Evolutionary conservation across 78 protist genomes (phyloP), one percentile per base, ranked within the genome.

Genomic region (Dictyostelium firmibasis): DNA sequence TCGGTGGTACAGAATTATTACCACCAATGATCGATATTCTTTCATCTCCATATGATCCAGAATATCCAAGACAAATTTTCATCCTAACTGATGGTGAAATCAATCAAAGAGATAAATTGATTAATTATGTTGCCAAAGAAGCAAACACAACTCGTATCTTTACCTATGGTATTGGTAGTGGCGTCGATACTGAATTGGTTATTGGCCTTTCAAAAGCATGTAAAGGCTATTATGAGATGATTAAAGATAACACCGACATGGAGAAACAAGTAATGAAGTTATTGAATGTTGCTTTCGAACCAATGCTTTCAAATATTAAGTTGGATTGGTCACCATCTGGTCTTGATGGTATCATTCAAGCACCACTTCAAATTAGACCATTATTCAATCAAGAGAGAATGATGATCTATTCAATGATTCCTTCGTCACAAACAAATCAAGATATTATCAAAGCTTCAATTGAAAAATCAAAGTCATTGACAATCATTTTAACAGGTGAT

Each of bases 71-170:
- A 23, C 97, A 96, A 64, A 81, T 98, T 43, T 97, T 98, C 70
- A 84, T 98, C 18, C 70, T 98, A 33, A 98, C 99, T 3, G 99
- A 98, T 81, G 99, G 99, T 25, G 95, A 96, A 76, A 84, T 98
- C n/a, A 38, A 43, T 92, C 87, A 96, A 91, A 81, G 96, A 3
- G 91, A 96, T 33, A 31, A 25, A 27, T 62, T 93, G 16, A 84
- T 96, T 10, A 11, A 16, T 1, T 67, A 38, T 33, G 97, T 96
- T 2, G 47, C 74, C 3, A 57, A 16, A 14, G 89, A 92, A 14
- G 23, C 91, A 57, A 62, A 60, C 14, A 31, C 83, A 20, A 77
- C 97, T 25, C 86, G 99, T 36, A 53, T 92, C 76, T 98, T 98
- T 36, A 79, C 97, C 36, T 76, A 97, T 36, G 99, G 99, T 57